These are phyloP conservation scores for Fomitopsis pinicola DNA, from an alignment of 1,284 basidiomycete genomes.

Conservation along the genomic window DNA sequence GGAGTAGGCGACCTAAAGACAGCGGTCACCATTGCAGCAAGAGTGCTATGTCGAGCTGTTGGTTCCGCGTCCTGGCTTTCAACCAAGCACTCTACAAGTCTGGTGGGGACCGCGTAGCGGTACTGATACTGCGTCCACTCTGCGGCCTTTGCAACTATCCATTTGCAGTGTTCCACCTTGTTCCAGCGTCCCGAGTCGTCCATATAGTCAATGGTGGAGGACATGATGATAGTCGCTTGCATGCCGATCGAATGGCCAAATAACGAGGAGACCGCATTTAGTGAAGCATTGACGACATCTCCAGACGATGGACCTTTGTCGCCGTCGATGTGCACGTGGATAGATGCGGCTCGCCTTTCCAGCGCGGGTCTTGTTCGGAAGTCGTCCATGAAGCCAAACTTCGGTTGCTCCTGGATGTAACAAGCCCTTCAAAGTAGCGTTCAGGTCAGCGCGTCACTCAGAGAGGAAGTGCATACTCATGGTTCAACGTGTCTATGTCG, in stretches of 20 bases:
- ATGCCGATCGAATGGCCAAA: conserved; percentile 74
- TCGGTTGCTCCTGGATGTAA: conserved; percentile 61
- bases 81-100: conserved; percentile 78
- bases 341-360: conserved; percentile 81
- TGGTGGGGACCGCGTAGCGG: conserved; percentile 84
- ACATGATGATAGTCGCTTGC: conserved; percentile 74
- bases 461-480: conserved; percentile 57
- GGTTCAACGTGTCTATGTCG: conserved; percentile 55
- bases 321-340: conserved; percentile 83
- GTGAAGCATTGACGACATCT: conserved; percentile 74
- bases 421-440: conserved; percentile 38
- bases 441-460: neutral
- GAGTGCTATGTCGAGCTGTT: conserved; percentile 57
- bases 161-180: conserved; percentile 73
- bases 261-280: conserved; percentile 72
- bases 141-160: conserved; percentile 74
- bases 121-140: conserved; percentile 92
- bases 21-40: conserved; percentile 82
- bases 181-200: conserved; percentile 67
- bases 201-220: conserved; percentile 65
- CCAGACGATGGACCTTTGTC: conserved; percentile 77
- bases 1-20: conserved; percentile 82
- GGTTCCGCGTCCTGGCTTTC: conserved; percentile 60
- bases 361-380: conserved; percentile 72
- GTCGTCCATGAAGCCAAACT: conserved; percentile 75